Conservation (phyloP, 2,329 filamentous ascomycete species). For the Calonectria naviculata region DNA sequence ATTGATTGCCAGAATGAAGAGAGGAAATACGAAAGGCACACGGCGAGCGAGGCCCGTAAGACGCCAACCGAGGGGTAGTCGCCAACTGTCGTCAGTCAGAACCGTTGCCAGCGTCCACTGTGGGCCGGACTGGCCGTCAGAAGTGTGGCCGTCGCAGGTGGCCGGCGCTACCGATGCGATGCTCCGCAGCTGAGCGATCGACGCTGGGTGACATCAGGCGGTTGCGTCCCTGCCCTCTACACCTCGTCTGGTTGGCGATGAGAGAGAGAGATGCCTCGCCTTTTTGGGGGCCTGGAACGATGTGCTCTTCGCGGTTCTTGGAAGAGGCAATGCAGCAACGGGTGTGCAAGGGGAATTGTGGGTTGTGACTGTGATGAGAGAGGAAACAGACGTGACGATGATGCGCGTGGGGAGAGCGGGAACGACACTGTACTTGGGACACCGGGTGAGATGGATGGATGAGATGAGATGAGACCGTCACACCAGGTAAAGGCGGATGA, state of each 20-base stretch:
- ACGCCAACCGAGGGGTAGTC: background rate
- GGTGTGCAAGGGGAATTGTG: background rate
- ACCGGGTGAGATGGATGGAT: conserved; percentile 8
- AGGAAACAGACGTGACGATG: background rate
- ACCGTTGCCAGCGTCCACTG: conserved; percentile 18
- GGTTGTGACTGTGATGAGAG: background rate
- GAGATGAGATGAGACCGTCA: conserved; percentile 23
- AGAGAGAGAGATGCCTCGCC: background rate
- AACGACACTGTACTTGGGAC: background rate
- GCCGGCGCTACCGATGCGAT: conserved; percentile 26
- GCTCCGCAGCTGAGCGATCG: conserved; percentile 22
- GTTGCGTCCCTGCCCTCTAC: conserved; percentile 2
- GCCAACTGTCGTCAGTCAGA: conserved; percentile 16
- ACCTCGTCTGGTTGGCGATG: background rate
- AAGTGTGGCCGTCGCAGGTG: conserved; percentile 13
- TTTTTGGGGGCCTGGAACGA: background rate
- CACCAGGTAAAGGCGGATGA: conserved; percentile 5
- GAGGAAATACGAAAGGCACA: background rate
- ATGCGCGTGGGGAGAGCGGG: background rate
- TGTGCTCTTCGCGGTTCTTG: background rate
- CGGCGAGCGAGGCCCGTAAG: background rate
- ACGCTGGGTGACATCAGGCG: conserved; percentile 27
- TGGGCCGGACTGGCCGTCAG: conserved; percentile 12
- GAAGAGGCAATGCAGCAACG: background rate
- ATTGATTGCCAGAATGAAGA: background rate